Base-by-base conservation (phyloP, 345 rosid genomes). In the Ceriops zippeliana region DNA sequence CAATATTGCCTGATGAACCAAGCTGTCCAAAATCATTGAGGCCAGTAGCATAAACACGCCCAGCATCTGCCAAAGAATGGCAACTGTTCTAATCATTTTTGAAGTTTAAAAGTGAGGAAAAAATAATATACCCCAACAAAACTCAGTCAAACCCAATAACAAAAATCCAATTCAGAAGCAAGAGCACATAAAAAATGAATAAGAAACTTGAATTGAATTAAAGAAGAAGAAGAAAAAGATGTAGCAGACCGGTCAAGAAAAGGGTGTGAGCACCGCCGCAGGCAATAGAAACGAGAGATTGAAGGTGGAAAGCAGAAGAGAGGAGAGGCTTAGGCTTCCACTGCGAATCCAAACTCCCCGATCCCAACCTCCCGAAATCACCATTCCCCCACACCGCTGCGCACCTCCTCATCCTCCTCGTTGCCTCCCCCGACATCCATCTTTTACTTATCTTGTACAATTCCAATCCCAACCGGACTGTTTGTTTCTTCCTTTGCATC, bases 241-340 rank as follows among this genome's bases (percentile, higher is more conserved):
- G 32, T 62, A 27, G 58, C 7, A 3, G 64, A 89, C 98, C 96
- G 60, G 98, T 85, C 70, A 93, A 85, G 89, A 95, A 89, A 59
- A 95, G 90, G 32, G 99, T 86, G 76, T 91, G 99, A 70, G 99
- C 96, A 42, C 99, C 96, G 30, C 99, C 97, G 65, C 99, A 95
- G 76, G 97, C 83, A 24, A 91, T 69, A 75, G 96, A 81, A 49
- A 73, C 83, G 61, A 89, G 85, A 67, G 67, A 26, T 5, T 82
- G 85, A 66, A 76, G 68, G 22, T 66, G 68, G 60, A 90, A 83
- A 17, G 86, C 73, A 32, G 93, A 80, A 72, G 75, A 71, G 67
- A 72, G 27, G 28, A 84, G 60, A 22, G 64, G 77, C 70, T 69
- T 74, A 42, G 98, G 95, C 46, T 66, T 77, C 90, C 92, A 88